These are phyloP conservation scores for Colletotrichum phormii DNA, from an alignment of 2,329 filamentous ascomycete species.

Conservation along the genomic window DNA sequence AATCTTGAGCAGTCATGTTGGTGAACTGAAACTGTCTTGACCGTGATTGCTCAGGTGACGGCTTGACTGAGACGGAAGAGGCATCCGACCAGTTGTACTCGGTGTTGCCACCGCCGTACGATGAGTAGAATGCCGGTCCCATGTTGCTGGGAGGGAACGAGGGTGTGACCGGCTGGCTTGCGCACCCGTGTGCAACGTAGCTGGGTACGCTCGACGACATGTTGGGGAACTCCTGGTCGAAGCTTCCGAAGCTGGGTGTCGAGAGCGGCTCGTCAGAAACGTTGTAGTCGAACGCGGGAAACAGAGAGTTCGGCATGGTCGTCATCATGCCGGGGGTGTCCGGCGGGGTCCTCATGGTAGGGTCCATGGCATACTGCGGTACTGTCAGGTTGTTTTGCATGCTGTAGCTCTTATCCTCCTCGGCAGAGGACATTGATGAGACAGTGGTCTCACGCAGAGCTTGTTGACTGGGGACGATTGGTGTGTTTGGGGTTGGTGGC, in stretches of 20 bases:
- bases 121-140: conserved; percentile 53
- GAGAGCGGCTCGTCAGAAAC: conserved; percentile 61
- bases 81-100: conserved; percentile 66
- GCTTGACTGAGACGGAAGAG: conserved; percentile 46
- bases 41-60: conserved; percentile 46
- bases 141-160: conserved; percentile 56
- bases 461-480: conserved; percentile 52
- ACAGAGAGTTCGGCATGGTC: conserved; percentile 54
- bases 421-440: conserved; percentile 52
- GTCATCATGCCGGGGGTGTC: conserved; percentile 62
- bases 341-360: conserved; percentile 64
- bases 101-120: conserved; percentile 49
- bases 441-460: conserved; percentile 53
- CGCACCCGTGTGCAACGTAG: conserved; percentile 56
- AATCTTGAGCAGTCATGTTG: conserved; percentile 47
- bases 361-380: conserved; percentile 48
- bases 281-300: conserved; percentile 50
- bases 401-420: conserved; percentile 44
- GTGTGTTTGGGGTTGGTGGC: conserved; percentile 63
- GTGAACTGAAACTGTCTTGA: conserved; percentile 48
- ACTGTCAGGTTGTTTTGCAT: conserved; percentile 38
- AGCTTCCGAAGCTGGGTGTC: conserved; percentile 58
- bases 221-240: conserved; percentile 54
- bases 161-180: conserved; percentile 62
- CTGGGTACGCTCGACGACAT: conserved; percentile 53